Percentiles rank a stretch among this genome's conserved stretches.
These are phyloP conservation scores for Moricandia moricandioides DNA, from an alignment of 345 rosid species.

Conservation along the genomic window DNA sequence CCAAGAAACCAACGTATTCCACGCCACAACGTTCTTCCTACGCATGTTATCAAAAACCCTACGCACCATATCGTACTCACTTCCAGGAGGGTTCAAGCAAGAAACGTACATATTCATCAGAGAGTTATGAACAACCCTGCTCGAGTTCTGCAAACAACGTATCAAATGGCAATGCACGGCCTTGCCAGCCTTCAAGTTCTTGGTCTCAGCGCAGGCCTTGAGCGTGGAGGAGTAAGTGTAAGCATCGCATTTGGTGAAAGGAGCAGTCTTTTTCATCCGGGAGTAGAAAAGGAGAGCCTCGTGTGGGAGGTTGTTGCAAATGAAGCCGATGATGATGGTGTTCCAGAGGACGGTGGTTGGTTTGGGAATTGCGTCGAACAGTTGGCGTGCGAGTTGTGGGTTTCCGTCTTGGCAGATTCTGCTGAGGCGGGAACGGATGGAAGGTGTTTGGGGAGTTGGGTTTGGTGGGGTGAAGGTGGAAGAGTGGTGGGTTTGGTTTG, in stretches of 20 bases:
- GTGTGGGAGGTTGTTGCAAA: conserved; percentile 73
- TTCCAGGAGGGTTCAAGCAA: conserved; percentile 39
- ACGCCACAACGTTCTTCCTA: conserved; percentile 70
- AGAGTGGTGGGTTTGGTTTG: conserved; percentile 23
- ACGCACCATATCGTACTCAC: conserved; percentile 55
- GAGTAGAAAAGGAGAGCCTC: conserved; percentile 73
- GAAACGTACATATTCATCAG: conserved; percentile 74
- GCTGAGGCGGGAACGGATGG: conserved; percentile 83
- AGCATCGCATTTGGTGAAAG: conserved; percentile 50
- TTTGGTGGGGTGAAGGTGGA: conserved; percentile 37
- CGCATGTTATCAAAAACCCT: conserved; percentile 62
- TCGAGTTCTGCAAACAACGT: conserved; percentile 60
- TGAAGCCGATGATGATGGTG: conserved; percentile 78
- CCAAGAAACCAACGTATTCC: conserved; percentile 84
- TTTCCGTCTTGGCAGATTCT: conserved; percentile 72
- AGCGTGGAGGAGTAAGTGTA: conserved; percentile 85
- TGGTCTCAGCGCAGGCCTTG: conserved; percentile 74
- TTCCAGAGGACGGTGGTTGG: conserved; percentile 79
- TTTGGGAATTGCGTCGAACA: conserved; percentile 77
- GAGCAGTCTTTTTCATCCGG: conserved; percentile 56
- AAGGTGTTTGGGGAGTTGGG: conserved; percentile 51
- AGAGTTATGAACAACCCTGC: conserved; percentile 75
- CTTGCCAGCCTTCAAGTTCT: conserved; percentile 52
- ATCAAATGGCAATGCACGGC: conserved; percentile 79
- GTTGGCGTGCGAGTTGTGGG: conserved; percentile 73